Evolutionary conservation across 192 early-diverging fungal genomes (phyloP).

Genomic region (Coemansia sp.): DNA sequence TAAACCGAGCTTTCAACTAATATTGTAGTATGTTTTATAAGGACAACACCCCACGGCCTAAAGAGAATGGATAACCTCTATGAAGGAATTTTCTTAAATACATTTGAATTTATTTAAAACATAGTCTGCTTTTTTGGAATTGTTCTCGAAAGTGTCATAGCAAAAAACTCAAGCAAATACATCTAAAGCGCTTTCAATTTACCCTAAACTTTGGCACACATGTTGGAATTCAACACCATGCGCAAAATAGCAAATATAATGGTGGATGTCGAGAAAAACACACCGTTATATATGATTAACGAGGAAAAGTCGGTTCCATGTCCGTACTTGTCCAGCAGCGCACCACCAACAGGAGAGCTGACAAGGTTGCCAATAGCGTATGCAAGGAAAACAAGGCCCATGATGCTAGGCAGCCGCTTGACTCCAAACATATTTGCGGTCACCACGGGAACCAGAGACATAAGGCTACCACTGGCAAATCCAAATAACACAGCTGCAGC

Average conservation of each 20-base stretch:
- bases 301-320: slow-evolving; percentile 17
- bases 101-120: no score
- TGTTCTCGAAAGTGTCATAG: no score
- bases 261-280: slow-evolving; percentile 13
- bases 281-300: slow-evolving; percentile 35
- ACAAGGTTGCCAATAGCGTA: slow-evolving; percentile 26
- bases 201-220: slow-evolving; percentile 2
- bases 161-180: no score
- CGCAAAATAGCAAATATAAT: neutral
- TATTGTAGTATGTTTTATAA: no score
- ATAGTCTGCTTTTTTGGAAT: no score
- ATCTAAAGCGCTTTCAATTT: neutral
- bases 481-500: slow-evolving; percentile 28
- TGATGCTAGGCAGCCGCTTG: slow-evolving; percentile 30
- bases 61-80: no score
- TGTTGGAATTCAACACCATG: neutral
- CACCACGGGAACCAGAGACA: slow-evolving; percentile 35
- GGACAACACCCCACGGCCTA: no score
- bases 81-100: no score
- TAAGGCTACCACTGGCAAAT: slow-evolving; percentile 34
- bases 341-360: slow-evolving; percentile 33
- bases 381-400: slow-evolving; percentile 32
- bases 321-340: slow-evolving; percentile 29
- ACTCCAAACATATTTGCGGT: slow-evolving; percentile 38
- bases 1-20: no score